phyloP scores from a whole-genome alignment of 768 basidiomycete genomes.

The Suillus americanus region DNA sequence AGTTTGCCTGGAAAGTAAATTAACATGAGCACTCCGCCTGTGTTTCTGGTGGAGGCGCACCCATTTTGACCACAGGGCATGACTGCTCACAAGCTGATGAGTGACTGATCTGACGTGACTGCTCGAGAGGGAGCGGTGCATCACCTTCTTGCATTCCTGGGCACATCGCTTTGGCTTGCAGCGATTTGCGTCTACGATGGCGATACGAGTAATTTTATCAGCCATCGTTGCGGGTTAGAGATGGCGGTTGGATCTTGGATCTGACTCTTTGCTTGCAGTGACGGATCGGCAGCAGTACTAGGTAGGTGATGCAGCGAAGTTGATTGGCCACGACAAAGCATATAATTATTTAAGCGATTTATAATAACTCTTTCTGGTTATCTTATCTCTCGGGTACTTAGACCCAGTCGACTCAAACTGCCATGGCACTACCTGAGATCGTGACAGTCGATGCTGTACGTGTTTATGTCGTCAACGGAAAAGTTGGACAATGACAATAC shows the following conservation, averaged over 20 bases:
- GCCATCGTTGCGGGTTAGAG: conserved; percentile 48
- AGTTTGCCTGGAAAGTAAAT: conserved; percentile 69
- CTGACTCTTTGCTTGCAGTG: background rate
- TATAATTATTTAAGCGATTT: background rate
- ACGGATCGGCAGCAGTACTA: background rate
- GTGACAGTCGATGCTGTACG: conserved; percentile 56
- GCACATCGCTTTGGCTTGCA: conserved; percentile 98
- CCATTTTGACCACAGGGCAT: conserved; percentile 98
- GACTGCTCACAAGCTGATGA: conserved; percentile 45
- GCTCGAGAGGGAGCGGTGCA: background rate
- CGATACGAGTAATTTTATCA: conserved; percentile 98
- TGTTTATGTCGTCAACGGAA: background rate
- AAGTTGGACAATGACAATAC: background rate
- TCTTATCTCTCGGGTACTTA: background rate
- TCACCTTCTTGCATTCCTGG: conserved; percentile 96
- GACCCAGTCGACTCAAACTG: background rate
- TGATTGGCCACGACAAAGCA: background rate
- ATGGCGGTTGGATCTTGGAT: background rate
- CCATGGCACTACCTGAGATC: conserved; percentile 14
- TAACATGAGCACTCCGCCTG: background rate
- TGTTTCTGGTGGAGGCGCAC: conserved; percentile 38
- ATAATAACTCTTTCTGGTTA: background rate
- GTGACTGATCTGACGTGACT: conserved; percentile 10
- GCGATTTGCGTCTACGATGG: conserved; percentile 87
- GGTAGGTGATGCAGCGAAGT: background rate